Percentiles rank a stretch among this genome's conserved stretches.
phyloP scores from a whole-genome alignment of 148 eudicot species.

The Tetragonia tetragonoides region DNA sequence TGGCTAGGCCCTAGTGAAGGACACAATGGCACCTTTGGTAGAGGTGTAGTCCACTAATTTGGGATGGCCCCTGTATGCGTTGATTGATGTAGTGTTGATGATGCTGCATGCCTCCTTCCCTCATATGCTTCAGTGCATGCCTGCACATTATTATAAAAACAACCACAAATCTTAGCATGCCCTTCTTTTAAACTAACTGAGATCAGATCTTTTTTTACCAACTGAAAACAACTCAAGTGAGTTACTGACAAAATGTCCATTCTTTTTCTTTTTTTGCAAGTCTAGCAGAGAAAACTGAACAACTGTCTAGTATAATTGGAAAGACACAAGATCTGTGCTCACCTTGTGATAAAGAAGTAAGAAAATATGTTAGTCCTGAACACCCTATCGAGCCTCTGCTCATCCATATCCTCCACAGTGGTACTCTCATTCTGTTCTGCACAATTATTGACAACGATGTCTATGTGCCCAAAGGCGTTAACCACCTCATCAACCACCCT shows the following conservation, averaged over 20 bases:
- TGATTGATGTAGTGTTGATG: constrained; percentile 68
- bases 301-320: too few species aligned
- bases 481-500: constrained; percentile 71
- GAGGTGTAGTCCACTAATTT: constrained; percentile 63
- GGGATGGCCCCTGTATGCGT: constrained; percentile 62
- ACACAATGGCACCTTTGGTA: constrained; percentile 76
- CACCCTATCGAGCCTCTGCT: constrained; percentile 67
- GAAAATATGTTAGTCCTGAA: constrained; percentile 86
- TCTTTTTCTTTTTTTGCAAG: neutral
- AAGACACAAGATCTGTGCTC: neutral
- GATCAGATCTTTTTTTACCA: too few species aligned
- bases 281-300: neutral
- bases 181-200: too few species aligned
- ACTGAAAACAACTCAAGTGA: too few species aligned
- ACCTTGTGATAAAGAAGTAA: constrained; percentile 69
- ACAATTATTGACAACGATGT: constrained; percentile 72
- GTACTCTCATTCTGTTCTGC: constrained; percentile 65
- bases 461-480: constrained; percentile 59
- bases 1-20: constrained; percentile 72
- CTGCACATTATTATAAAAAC: constrained; percentile 23
- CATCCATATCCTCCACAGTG: constrained; percentile 70
- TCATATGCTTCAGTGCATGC: constrained; percentile 78
- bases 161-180: neutral
- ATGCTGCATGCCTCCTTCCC: constrained; percentile 57
- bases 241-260: too few species aligned